These are phyloP conservation scores for Podaxis sp. DNA, from an alignment of 768 basidiomycete species.

Conservation along the genomic window DNA sequence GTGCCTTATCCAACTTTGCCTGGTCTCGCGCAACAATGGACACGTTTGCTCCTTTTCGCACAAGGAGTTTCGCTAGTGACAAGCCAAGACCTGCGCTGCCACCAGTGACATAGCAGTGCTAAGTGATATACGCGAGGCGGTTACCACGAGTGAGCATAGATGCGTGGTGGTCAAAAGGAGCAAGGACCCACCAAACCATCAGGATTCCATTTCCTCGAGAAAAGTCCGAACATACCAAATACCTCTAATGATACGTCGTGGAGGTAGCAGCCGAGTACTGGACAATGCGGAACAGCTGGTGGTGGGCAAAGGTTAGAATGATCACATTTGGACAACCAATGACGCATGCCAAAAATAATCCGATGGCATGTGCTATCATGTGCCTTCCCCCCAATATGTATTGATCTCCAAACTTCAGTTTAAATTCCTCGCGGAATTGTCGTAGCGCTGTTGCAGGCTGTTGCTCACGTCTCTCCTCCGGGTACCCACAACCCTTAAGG, in stretches of 20 bases:
- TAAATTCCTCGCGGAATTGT: background rate
- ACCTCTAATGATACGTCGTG: background rate
- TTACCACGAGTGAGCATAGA: background rate
- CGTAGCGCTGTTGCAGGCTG: background rate
- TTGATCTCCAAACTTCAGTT: background rate
- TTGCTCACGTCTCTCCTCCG: background rate
- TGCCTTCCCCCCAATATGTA: background rate
- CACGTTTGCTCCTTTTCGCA: constrained; percentile 72
- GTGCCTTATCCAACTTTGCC: constrained; percentile 57
- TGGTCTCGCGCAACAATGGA: constrained; percentile 83
- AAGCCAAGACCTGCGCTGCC: constrained; percentile 83
- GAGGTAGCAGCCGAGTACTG: background rate
- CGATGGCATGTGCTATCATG: background rate
- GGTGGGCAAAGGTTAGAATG: background rate
- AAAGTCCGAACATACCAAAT: constrained; percentile 28
- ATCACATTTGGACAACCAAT: background rate
- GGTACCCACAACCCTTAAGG: background rate
- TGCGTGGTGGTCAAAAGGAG: background rate
- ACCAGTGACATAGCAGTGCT: constrained; percentile 89
- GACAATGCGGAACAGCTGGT: background rate
- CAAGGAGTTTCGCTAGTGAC: constrained; percentile 65
- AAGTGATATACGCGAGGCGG: background rate
- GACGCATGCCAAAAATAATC: background rate
- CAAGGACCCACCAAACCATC: constrained; percentile 38
- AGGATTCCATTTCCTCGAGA: constrained; percentile 48